Evolutionary conservation across 2,329 filamentous ascomycete genomes (phyloP), one percentile per base, ranked within the genome.

Genomic region (Xylaria digitata): DNA sequence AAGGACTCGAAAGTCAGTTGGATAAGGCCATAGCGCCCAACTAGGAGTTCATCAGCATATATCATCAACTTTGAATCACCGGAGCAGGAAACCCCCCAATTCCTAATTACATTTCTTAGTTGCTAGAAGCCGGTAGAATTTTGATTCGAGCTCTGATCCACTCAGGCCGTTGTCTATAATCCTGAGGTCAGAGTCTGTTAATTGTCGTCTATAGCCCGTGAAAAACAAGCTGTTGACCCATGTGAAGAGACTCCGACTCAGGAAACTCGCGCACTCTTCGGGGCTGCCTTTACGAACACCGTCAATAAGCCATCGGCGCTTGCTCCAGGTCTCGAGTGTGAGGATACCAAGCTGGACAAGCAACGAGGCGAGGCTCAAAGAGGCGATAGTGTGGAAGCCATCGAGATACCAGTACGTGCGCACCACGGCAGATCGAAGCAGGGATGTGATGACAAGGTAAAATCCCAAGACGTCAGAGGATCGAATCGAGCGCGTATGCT

Each of bases 161-260:
- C 46, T 57, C 6, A 71, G 40, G 34, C 42, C 48, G 13, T 52
- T 45, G 60, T 71, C 69, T 50, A 72, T 65, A 19, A 70, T 63
- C 23, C 46, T 60, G 11, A 73, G 59, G 54, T 72, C 70, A 11
- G 67, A 53, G 8, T 55, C 50, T 1, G 60, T 64, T n/a, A 73
- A 45, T 19, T 56, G 30, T 32, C 63, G 32, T 17, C 64, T 53
- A 61, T 68, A 73, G 6, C 71, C 71, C 15, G 34, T 64, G 17
- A 64, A 23, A 30, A 73, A 64, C 55, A 73, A 49, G 17, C n/a
- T 19, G 19, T 68, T 71, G 43, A 73, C 54, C 69, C 71, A 73
- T 34, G 59, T 55, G 21, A 73, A 66, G 19, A 73, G 61, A 56
- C 65, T 66, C 19, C 65, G 57, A 53, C 61, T 71, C 49, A 72